Evolutionary conservation across 1,284 basidiomycete genomes (phyloP).

Genomic region (Irpex rosettiformis): DNA sequence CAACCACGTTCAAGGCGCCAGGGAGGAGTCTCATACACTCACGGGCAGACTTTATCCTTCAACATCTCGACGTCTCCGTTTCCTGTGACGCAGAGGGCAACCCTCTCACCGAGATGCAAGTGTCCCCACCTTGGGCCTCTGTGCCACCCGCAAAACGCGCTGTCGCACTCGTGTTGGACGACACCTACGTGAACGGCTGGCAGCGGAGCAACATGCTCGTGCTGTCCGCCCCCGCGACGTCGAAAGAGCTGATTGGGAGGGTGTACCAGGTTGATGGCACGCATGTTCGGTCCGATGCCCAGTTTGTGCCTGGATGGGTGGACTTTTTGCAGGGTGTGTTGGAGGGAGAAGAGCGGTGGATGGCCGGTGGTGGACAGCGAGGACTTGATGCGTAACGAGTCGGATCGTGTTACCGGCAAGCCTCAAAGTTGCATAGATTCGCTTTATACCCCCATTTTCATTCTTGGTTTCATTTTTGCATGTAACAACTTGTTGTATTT

Average conservation of each 20-base stretch:
- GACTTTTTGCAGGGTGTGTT: slow-evolving; percentile 9
- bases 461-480: too few species aligned
- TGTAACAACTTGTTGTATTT: too few species aligned
- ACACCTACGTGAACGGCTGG: slow-evolving; percentile 9
- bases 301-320: slow-evolving; percentile 9
- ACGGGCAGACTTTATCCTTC: slow-evolving; percentile 1
- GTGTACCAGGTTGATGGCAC: slow-evolving; percentile 12
- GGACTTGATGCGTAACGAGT: too few species aligned
- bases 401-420: too few species aligned
- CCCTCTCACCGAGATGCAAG: neutral
- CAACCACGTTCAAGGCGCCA: neutral
- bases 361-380: neutral
- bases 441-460: too few species aligned
- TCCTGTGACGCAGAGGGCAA: neutral
- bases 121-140: neutral
- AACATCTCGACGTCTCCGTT: neutral
- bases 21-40: slow-evolving; percentile 4
- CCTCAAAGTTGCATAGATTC: too few species aligned
- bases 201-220: slow-evolving; percentile 13
- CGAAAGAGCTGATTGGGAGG: slow-evolving; percentile 7
- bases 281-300: slow-evolving; percentile 1
- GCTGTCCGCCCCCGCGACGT: slow-evolving; percentile 4
- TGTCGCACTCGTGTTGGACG: slow-evolving; percentile 11
- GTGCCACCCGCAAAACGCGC: neutral
- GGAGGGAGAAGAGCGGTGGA: slow-evolving; percentile 10